phyloP scores from a whole-genome alignment of 345 rosid species.

The Hypericum androsaemum region DNA sequence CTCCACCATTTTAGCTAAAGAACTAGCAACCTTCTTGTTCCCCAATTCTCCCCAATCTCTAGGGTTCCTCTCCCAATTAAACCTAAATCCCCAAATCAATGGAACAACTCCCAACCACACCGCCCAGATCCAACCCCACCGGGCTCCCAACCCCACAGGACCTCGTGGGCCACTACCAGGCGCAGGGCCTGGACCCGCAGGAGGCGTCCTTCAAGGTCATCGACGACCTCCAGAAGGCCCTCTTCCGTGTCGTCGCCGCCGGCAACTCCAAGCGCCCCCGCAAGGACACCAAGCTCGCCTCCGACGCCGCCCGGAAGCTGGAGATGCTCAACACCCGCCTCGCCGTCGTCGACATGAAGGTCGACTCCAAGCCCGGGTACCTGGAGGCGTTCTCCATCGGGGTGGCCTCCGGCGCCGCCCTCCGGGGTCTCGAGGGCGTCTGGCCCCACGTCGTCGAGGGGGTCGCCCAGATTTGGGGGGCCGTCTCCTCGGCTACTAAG shows the following conservation, averaged over 20 bases:
- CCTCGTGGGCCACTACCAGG: constrained; percentile 64
- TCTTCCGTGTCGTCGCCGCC: constrained; percentile 43
- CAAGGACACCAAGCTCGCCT: constrained; percentile 30
- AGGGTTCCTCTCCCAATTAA: not conserved
- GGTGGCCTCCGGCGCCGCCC: constrained; percentile 59
- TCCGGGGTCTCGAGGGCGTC: constrained; percentile 38
- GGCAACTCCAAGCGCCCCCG: constrained; percentile 16
- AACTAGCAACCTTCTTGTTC: too few relatives aligned
- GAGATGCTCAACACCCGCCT: constrained; percentile 48
- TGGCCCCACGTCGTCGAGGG: constrained; percentile 52
- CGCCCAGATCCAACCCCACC: constrained; percentile 18
- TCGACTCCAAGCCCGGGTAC: constrained; percentile 78
- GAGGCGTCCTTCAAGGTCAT: constrained; percentile 76
- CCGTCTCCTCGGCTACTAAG: constrained; percentile 47
- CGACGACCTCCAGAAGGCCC: constrained; percentile 72
- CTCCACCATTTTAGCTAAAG: too few relatives aligned
- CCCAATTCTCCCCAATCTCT: too few relatives aligned
- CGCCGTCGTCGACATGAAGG: constrained; percentile 63
- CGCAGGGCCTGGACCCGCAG: constrained; percentile 56
- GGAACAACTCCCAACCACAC: constrained; percentile 32
- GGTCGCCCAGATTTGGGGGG: constrained; percentile 52
- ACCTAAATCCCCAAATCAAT: constrained; percentile 14
- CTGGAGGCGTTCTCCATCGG: constrained; percentile 51
- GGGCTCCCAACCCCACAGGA: constrained; percentile 53
- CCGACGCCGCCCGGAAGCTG: constrained; percentile 48